phyloP scores from a whole-genome alignment of 768 basidiomycete genomes.

The Termitomyces sp. region DNA sequence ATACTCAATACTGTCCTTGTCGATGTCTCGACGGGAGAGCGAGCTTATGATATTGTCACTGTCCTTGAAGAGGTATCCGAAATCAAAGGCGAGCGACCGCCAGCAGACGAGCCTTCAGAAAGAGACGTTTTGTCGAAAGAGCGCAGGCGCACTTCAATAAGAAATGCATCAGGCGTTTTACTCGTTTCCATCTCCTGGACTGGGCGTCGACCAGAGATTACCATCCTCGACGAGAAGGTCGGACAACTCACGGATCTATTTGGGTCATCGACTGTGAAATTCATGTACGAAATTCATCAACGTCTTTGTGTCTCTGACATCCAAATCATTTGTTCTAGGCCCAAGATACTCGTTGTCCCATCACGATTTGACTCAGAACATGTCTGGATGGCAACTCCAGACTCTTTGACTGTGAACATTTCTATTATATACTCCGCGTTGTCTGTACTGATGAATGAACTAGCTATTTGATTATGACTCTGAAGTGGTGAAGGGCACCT shows the following conservation, averaged over 20 bases:
- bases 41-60: slow-evolving; percentile 47
- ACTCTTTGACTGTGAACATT: slow-evolving; percentile 44
- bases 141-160: slow-evolving; percentile 37
- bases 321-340: slow-evolving; percentile 26
- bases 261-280: slow-evolving; percentile 47
- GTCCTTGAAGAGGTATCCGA: slow-evolving; percentile 27
- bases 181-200: slow-evolving; percentile 50
- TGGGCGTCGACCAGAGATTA: slow-evolving; percentile 47
- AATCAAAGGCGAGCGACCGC: slow-evolving; percentile 21
- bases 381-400: slow-evolving; percentile 53
- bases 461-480: slow-evolving; percentile 53
- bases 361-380: slow-evolving; percentile 60
- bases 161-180: slow-evolving; percentile 33
- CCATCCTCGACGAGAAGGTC: slow-evolving; percentile 45
- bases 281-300: slow-evolving; percentile 32
- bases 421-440: not conserved
- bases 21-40: slow-evolving; percentile 45
- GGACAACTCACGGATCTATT: slow-evolving; percentile 52
- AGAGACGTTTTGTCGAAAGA: slow-evolving; percentile 4
- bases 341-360: slow-evolving; percentile 55
- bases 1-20: slow-evolving; percentile 53
- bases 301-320: not conserved
- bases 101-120: slow-evolving; percentile 4
- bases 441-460: slow-evolving; percentile 2
- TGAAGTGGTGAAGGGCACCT: slow-evolving; percentile 42